Evolutionary conservation across 805 yeast species (phyloP).

Genomic region (Clavispora vitiphila): DNA sequence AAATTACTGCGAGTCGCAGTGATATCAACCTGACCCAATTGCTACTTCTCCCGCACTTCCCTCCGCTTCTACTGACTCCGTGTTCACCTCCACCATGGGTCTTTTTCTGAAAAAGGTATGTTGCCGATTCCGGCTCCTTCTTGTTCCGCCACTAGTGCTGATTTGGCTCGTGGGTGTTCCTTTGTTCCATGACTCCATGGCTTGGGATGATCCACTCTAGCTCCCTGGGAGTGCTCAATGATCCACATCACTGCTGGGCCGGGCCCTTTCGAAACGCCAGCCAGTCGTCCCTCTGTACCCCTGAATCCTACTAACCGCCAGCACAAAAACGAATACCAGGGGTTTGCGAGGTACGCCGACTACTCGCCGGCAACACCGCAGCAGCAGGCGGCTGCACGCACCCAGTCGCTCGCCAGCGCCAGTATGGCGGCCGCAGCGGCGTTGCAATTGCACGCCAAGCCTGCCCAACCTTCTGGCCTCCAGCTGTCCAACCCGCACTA

Average conservation of each 20-base stretch:
- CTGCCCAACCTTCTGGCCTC: conserved; percentile 1
- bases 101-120: conserved; percentile 10
- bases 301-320: conserved; percentile 8
- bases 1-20: neutral
- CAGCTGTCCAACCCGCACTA: neutral
- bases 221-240: too few species aligned
- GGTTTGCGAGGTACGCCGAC: conserved; percentile 29
- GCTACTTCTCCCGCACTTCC: neutral
- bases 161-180: too few species aligned
- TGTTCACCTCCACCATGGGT: neutral
- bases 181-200: too few species aligned
- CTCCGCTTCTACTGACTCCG: neutral
- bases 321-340: conserved; percentile 20
- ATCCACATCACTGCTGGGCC: too few species aligned
- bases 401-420: conserved; percentile 27
- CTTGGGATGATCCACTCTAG: too few species aligned
- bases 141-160: too few species aligned
- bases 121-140: neutral
- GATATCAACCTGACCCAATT: neutral
- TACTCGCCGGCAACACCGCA: conserved; percentile 14
- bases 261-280: too few species aligned
- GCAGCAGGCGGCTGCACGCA: conserved; percentile 17
- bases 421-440: conserved; percentile 42
- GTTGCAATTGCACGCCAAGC: conserved; percentile 27
- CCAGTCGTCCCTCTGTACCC: too few species aligned